phyloP scores from a whole-genome alignment of 768 basidiomycete species.

The Mycena metata region DNA sequence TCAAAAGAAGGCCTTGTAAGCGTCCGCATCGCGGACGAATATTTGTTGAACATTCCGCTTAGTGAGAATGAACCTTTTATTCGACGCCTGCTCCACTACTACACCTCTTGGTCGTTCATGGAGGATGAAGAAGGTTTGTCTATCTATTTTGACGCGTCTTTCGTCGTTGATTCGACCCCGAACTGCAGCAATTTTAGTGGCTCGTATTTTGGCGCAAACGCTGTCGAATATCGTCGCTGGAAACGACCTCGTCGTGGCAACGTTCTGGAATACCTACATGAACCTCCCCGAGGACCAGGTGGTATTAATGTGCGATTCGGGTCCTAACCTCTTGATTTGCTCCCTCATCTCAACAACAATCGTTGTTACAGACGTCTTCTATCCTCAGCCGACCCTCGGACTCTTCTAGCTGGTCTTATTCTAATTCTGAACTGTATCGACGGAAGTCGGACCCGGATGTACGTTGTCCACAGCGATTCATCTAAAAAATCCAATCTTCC shows the following conservation, averaged over 20 bases:
- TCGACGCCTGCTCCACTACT: slow-evolving; percentile 73
- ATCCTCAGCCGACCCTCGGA: slow-evolving; percentile 73
- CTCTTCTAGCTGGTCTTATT: slow-evolving; percentile 72
- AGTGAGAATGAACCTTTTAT: slow-evolving; percentile 83
- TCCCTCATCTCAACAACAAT: not conserved
- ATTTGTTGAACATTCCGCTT: slow-evolving; percentile 20
- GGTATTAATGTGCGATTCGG: slow-evolving; percentile 73
- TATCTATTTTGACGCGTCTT: slow-evolving; percentile 2
- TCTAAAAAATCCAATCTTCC: slow-evolving; percentile 25
- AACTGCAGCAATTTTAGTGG: slow-evolving; percentile 68
- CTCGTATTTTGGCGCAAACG: slow-evolving; percentile 80
- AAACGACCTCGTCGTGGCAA: slow-evolving; percentile 69
- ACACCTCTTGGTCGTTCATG: slow-evolving; percentile 82
- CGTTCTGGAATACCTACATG: slow-evolving; percentile 75
- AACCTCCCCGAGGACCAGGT: slow-evolving; percentile 79
- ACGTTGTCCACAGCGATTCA: slow-evolving; percentile 41
- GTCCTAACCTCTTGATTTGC: slow-evolving; percentile 35
- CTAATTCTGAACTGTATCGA: slow-evolving; percentile 82
- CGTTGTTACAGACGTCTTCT: slow-evolving; percentile 65
- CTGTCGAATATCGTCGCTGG: slow-evolving; percentile 88
- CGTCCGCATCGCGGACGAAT: slow-evolving; percentile 28
- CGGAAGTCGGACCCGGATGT: slow-evolving; percentile 69
- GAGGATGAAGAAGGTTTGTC: slow-evolving; percentile 65
- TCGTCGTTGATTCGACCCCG: slow-evolving; percentile 15
- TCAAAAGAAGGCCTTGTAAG: slow-evolving; percentile 83